Evolutionary conservation across 768 basidiomycete genomes (phyloP).

Genomic region (Boletus barrowsii): DNA sequence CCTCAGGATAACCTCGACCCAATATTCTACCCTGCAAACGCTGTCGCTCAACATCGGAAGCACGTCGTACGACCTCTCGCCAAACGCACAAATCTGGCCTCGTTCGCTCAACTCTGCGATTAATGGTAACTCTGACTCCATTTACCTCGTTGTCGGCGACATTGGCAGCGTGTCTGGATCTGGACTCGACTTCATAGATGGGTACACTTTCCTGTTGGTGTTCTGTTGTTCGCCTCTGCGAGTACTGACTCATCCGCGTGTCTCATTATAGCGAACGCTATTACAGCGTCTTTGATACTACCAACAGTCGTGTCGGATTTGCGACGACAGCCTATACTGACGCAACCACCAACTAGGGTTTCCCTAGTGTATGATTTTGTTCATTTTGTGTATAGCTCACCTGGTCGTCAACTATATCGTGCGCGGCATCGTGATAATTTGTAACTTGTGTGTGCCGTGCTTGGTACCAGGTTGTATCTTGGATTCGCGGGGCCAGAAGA

Average conservation of each 20-base stretch:
- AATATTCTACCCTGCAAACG: conserved; percentile 25
- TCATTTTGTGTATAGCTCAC: no score
- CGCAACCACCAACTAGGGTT: background rate
- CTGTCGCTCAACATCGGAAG: conserved; percentile 29
- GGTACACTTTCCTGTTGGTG: conserved; percentile 17
- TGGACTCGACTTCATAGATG: conserved; percentile 25
- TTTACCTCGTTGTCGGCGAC: conserved; percentile 32
- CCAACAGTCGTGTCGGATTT: conserved; percentile 6
- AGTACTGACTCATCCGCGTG: background rate
- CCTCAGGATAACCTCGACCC: conserved; percentile 23
- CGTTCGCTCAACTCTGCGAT: conserved; percentile 29
- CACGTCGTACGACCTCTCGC: conserved; percentile 15
- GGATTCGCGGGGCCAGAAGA: no score
- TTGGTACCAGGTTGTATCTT: no score
- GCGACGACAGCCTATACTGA: conserved; percentile 2
- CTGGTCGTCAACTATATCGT: no score
- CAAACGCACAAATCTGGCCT: conserved; percentile 36
- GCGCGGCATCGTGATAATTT: no score
- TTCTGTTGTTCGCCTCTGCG: background rate
- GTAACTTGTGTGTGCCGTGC: no score
- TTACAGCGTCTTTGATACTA: conserved; percentile 36
- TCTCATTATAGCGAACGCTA: conserved; percentile 22
- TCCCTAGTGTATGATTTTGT: background rate
- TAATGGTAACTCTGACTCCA: conserved; percentile 23
- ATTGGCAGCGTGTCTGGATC: conserved; percentile 11